Conservation (phyloP, 2,329 filamentous ascomycete genomes). For the Teratosphaeria pseudoeucalypti region DNA sequence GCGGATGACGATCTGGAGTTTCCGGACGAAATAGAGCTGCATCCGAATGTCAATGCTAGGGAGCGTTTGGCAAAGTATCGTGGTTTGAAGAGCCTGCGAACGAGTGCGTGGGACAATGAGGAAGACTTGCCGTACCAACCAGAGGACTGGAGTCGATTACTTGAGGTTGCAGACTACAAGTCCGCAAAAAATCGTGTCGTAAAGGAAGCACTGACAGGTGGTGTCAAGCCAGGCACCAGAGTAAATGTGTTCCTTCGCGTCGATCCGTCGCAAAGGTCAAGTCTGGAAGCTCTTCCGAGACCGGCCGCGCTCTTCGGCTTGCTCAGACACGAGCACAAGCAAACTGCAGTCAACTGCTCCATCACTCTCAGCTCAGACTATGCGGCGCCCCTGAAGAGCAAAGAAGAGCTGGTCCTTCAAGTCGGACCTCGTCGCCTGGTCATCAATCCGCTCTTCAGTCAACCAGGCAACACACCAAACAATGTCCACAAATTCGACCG, state of each 20-base stretch:
- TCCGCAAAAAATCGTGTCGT: conserved; percentile 65
- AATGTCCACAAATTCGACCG: conserved; percentile 96
- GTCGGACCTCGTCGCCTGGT: conserved; percentile 79
- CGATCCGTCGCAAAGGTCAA: conserved; percentile 30
- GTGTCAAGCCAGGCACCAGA: conserved; percentile 71
- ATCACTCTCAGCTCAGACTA: conserved; percentile 75
- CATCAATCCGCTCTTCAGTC: conserved; percentile 84
- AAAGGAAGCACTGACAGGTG: conserved; percentile 79
- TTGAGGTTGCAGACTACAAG: conserved; percentile 84
- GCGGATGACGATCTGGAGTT: conserved; percentile 88
- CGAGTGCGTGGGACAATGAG: conserved; percentile 77
- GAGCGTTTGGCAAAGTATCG: conserved; percentile 80
- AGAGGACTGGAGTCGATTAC: conserved; percentile 74
- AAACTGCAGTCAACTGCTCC: conserved; percentile 78
- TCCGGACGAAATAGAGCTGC: conserved; percentile 92
- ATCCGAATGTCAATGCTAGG: conserved; percentile 72
- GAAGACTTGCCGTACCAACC: conserved; percentile 83
- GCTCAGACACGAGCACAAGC: conserved; percentile 89
- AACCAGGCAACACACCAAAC: conserved; percentile 82
- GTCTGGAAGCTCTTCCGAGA: conserved; percentile 43
- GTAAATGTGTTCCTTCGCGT: conserved; percentile 67
- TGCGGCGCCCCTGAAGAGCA: conserved; percentile 69
- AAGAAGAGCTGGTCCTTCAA: conserved; percentile 85
- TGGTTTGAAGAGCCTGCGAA: conserved; percentile 81
- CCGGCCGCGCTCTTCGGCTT: conserved; percentile 76